Evolutionary conservation across 768 basidiomycete species (phyloP), one percentile per base, ranked within the genome.

Genomic region (Leccinum barrowsii): DNA sequence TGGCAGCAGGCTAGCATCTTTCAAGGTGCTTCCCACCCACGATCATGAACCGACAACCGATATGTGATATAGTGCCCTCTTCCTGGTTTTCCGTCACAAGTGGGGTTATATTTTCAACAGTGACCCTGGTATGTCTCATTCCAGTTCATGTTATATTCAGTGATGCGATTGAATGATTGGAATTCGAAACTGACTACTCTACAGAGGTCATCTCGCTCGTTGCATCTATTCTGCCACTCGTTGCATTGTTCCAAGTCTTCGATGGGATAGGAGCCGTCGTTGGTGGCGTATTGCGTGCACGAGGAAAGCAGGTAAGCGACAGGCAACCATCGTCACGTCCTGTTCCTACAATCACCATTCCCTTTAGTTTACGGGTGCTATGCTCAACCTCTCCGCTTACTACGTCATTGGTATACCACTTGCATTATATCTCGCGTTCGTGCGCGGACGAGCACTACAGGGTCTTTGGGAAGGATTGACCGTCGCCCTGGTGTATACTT

Each of bases 391-490:
- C 67, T 83, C 83, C 51, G 85, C 88, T 3, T 94, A 94, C 73
- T 94, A 96, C 65, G 72, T 87, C 57, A 73, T 94, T 60, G 91
- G 91, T 28, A 87, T 96, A 52, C 94, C 94, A 0, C 76, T 92
- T 48, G 94, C 91, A 13, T 73, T 93, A 52, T 90, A 82, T 73
- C 84, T 95, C 4, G 79, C 89, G 2, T 93, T 94, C 76, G 76
- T 75, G 52, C 70, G 68, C 11, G 70, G 76, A 37, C 78, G 82
- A 70, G 84, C 77, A 0, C 76, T 97, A 12, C 75, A 78, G 19
- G 94, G 94, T 0, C 80, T 97, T 15, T 97, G 94, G 94, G 78
- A 89, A 42, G 94, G 94, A 13, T 75, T 95, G 40, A 90, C 89
- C 0, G 67, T 82, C 5, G 84, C 89, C 1, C 76, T 92, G 22